Conservation (phyloP, 352 stramenopile genomes). For the Thalassiosira ordinaria region DNA sequence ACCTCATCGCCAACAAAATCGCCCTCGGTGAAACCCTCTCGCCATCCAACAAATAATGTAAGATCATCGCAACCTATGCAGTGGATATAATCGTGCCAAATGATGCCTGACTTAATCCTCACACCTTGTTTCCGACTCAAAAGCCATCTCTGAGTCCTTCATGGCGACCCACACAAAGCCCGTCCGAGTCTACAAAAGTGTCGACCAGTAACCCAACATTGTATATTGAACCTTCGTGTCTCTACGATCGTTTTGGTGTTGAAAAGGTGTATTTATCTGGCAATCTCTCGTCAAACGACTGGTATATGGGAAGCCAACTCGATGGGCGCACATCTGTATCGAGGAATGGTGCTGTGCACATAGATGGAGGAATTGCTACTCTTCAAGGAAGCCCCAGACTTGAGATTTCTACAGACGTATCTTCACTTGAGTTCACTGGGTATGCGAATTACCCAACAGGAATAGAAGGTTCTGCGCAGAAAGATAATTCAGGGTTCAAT, state of each 20-base stretch:
- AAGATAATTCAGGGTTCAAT: not conserved
- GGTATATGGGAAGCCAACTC: not conserved
- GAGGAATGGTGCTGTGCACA: not conserved
- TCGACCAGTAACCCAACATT: not conserved
- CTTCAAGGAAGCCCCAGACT: not conserved
- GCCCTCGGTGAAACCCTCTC: not conserved
- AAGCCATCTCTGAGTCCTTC: not conserved
- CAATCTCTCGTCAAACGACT: not conserved
- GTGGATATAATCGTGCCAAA: not conserved
- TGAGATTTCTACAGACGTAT: constrained; percentile 2
- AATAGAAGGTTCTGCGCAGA: not conserved
- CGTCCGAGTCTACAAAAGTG: not conserved
- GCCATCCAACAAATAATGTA: constrained; percentile 6
- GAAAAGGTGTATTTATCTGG: constrained; percentile 3
- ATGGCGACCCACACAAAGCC: not conserved
- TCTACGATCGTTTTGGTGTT: constrained; percentile 5
- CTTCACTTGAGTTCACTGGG: constrained; percentile 3
- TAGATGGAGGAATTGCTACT: not conserved
- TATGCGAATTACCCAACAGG: not conserved
- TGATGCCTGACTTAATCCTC: not conserved
- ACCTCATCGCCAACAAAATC: not conserved
- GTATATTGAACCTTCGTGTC: not conserved
- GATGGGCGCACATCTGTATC: not conserved
- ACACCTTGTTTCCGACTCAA: not conserved
- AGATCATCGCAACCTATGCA: not conserved